phyloP scores from a whole-genome alignment of 345 rosid genomes.

The Citrus sp. region DNA sequence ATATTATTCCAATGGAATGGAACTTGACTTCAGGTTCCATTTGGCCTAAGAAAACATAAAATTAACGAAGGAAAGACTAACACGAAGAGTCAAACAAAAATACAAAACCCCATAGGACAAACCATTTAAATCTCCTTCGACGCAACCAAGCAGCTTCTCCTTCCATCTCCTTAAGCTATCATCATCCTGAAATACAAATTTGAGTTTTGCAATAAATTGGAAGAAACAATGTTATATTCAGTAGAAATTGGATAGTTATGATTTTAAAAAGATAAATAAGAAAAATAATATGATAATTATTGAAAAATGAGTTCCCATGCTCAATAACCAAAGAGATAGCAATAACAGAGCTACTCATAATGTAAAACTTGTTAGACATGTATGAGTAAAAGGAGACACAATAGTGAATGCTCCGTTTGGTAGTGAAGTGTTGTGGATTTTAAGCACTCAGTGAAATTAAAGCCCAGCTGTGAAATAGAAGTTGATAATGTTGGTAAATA shows the following conservation, averaged over 20 bases:
- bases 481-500: too few relatives aligned
- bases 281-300: background rate
- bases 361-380: background rate
- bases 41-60: constrained; percentile 31
- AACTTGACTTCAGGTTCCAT: constrained; percentile 56
- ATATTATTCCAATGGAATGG: constrained; percentile 47
- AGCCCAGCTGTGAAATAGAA: too few relatives aligned
- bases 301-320: background rate
- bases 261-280: background rate
- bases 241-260: background rate
- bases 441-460: too few relatives aligned
- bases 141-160: constrained; percentile 66
- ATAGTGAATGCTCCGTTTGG: too few relatives aligned
- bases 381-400: background rate
- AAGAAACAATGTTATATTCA: background rate
- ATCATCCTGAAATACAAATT: constrained; percentile 55
- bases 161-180: constrained; percentile 84
- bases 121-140: constrained; percentile 52
- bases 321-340: background rate
- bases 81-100: background rate
- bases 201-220: constrained; percentile 2
- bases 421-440: too few relatives aligned
- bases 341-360: background rate
- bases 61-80: background rate
- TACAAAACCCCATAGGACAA: background rate